phyloP scores from a whole-genome alignment of 1,284 basidiomycete species.

The Pseudozyma sp. region DNA sequence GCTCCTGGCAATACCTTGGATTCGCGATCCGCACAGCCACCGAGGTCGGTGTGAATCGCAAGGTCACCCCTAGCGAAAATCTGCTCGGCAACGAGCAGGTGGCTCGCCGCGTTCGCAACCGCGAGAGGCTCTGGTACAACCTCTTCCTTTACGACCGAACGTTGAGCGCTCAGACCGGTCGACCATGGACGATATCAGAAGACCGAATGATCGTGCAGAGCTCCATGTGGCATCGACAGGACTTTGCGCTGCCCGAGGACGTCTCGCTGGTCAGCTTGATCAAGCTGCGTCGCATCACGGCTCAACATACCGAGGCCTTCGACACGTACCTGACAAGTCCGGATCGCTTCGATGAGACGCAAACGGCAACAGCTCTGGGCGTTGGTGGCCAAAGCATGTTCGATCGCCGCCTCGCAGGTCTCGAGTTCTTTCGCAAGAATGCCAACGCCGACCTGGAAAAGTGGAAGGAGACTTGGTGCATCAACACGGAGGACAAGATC shows the following conservation, averaged over 20 bases:
- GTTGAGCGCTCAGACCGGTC: conserved; percentile 57
- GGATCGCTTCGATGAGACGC: conserved; percentile 46
- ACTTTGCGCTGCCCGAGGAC: conserved; percentile 59
- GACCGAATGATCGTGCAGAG: conserved; percentile 55
- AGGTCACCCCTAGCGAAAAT: conserved; percentile 49
- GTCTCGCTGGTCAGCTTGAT: conserved; percentile 57
- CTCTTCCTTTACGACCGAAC: conserved; percentile 61
- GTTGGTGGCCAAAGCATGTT: conserved; percentile 49
- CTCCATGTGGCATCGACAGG: conserved; percentile 58
- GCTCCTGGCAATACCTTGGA: conserved; percentile 62
- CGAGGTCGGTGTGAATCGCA: conserved; percentile 61
- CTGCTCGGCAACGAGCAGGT: conserved; percentile 55
- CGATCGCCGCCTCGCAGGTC: conserved; percentile 43
- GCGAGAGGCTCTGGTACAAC: conserved; percentile 57
- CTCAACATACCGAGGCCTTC: conserved; percentile 53
- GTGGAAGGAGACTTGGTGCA: conserved; percentile 62
- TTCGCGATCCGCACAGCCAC: conserved; percentile 62
- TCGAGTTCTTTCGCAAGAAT: conserved; percentile 55
- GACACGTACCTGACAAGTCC: conserved; percentile 48
- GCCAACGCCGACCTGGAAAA: conserved; percentile 57
- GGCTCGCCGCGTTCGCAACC: conserved; percentile 54
- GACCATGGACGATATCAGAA: conserved; percentile 58
- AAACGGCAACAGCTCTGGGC: conserved; percentile 41
- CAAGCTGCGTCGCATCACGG: conserved; percentile 52
- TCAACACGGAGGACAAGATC: conserved; percentile 52